Percentiles rank a stretch among this genome's conserved stretches.
These are phyloP conservation scores for Sordaria brevicollis DNA, from an alignment of 495 filamentous ascomycete genomes.

Conservation along the genomic window DNA sequence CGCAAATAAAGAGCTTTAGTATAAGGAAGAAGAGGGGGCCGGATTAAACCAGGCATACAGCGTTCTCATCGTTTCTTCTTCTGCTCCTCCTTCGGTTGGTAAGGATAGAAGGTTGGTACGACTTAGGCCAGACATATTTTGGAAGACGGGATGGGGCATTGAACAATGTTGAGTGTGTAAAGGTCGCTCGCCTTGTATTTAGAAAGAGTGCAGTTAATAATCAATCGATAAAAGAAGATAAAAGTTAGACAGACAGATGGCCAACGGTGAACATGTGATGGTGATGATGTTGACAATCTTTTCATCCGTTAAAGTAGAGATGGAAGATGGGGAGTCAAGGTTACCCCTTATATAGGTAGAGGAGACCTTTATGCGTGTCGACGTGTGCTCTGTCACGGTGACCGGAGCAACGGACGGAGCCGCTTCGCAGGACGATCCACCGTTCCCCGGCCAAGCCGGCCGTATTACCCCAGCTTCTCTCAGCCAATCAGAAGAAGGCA, in stretches of 20 bases:
- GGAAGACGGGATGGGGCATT: not conserved
- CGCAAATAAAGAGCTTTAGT: not conserved
- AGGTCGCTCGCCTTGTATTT: not conserved
- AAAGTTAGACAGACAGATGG: not conserved
- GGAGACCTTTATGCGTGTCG: not conserved
- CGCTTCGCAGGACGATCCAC: not conserved
- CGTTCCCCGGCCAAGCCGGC: not conserved
- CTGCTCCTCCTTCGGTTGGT: not conserved
- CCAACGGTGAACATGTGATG: not conserved
- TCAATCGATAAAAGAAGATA: not conserved
- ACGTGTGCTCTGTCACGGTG: not conserved
- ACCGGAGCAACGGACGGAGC: not conserved
- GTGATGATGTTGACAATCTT: not conserved
- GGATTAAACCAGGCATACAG: not conserved
- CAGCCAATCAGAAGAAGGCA: constrained; percentile 7
- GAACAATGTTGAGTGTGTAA: not conserved
- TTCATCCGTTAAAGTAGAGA: not conserved
- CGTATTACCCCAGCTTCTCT: not conserved
- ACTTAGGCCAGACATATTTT: not conserved
- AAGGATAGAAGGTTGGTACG: not conserved
- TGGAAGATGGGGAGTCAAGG: not conserved
- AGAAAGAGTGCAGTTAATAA: not conserved
- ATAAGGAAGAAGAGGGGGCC: not conserved
- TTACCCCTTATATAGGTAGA: not conserved
- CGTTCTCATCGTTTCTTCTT: not conserved